Evolutionary conservation across 257 asterid species (phyloP).

Genomic region (Salvia rosmarinus): DNA sequence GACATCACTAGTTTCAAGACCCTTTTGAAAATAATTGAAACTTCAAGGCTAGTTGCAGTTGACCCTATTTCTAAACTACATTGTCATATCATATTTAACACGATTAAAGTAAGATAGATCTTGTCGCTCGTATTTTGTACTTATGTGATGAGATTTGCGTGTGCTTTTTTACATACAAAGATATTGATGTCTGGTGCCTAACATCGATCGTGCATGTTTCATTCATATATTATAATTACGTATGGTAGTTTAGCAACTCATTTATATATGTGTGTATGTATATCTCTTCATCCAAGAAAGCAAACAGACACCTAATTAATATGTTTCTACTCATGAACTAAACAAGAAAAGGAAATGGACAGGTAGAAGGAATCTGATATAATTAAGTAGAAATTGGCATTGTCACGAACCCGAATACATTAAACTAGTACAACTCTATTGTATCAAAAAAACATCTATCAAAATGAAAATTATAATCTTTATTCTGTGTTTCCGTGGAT

Average conservation of each 20-base stretch:
- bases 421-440: neutral
- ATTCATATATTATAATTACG: neutral
- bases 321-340: neutral
- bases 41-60: too few relatives aligned
- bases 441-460: neutral
- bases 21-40: too few relatives aligned
- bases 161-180: too few relatives aligned
- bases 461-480: neutral
- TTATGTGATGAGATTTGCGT: neutral
- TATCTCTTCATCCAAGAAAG: too few relatives aligned
- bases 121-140: neutral
- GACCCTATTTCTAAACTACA: neutral
- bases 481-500: conserved; percentile 14
- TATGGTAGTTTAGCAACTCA: neutral
- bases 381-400: neutral
- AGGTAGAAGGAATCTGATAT: neutral
- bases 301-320: neutral
- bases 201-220: neutral
- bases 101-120: neutral
- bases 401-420: conserved; percentile 19
- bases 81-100: neutral
- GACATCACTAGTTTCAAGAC: too few relatives aligned
- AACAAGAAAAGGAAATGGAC: neutral
- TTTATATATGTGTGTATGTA: neutral
- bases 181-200: too few relatives aligned